phyloP scores from a whole-genome alignment of 768 basidiomycete species.

The Trametes cubensis region DNA sequence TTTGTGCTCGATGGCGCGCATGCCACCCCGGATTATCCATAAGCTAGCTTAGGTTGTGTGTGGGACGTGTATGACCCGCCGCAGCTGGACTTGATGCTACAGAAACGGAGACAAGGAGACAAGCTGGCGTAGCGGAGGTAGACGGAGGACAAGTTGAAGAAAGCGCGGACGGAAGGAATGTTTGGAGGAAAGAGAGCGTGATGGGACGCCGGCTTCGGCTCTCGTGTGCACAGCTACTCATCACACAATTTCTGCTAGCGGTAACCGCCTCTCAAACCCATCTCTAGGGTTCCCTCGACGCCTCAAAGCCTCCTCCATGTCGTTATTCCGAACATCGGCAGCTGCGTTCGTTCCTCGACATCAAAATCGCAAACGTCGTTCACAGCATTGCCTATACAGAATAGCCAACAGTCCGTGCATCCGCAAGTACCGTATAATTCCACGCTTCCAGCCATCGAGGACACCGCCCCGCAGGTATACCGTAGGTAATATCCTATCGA shows the following conservation, averaged over 20 bases:
- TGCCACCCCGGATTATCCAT: slow-evolving; percentile 86
- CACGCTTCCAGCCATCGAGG: slow-evolving; percentile 1
- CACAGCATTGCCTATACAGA: background rate
- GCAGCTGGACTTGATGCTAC: background rate
- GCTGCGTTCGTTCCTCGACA: background rate
- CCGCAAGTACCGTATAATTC: slow-evolving; percentile 1
- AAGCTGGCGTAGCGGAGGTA: slow-evolving; percentile 7
- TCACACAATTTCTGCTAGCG: slow-evolving; percentile 2
- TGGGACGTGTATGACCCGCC: background rate
- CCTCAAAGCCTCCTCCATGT: background rate
- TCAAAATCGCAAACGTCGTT: background rate
- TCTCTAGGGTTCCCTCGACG: background rate
- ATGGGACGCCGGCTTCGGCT: slow-evolving; percentile 8
- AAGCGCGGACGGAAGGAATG: background rate
- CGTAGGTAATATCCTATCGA: background rate
- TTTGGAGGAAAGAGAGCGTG: background rate
- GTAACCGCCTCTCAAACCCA: background rate
- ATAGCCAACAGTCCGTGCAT: background rate
- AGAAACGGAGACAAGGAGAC: background rate
- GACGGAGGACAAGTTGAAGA: background rate
- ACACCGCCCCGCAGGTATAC: slow-evolving; percentile 14
- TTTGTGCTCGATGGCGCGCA: slow-evolving; percentile 62
- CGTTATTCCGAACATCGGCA: background rate
- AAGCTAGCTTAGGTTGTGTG: background rate
- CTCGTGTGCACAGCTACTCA: background rate